A percentile compares a stretch with the other conserved stretches of the same genome.
These are phyloP conservation scores for Azolla pinnata DNA, from an alignment of 75 land plant species.

Conservation along the genomic window DNA sequence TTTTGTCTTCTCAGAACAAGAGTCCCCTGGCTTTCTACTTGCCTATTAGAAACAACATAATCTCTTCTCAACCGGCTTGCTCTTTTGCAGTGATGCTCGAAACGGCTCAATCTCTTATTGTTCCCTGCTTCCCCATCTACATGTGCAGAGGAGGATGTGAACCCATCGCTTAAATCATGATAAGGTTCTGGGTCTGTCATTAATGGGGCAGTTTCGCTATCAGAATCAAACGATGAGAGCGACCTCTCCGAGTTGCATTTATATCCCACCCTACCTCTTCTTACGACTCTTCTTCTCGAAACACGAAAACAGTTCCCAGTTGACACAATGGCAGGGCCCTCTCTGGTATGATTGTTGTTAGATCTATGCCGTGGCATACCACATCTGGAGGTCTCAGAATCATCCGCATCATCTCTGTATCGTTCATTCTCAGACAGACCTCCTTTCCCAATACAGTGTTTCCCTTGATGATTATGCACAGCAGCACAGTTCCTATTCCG, in stretches of 20 bases:
- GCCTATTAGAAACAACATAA: no score
- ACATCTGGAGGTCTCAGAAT: background rate
- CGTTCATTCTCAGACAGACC: no score
- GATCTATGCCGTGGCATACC: background rate
- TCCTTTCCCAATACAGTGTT: no score
- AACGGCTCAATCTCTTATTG: no score
- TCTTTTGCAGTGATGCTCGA: no score
- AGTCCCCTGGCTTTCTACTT: no score
- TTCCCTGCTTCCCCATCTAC: no score
- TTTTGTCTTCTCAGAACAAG: no score
- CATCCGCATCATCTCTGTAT: constrained; percentile 7
- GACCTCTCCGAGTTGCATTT: constrained; percentile 1
- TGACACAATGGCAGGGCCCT: background rate
- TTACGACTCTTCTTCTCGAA: background rate
- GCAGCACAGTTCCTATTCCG: no score
- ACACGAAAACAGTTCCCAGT: constrained; percentile 5
- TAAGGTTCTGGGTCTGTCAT: constrained; percentile 8
- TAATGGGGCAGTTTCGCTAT: background rate
- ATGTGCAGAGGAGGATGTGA: no score
- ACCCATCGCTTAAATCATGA: constrained; percentile 6
- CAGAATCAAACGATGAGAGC: constrained; percentile 1
- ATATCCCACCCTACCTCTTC: background rate
- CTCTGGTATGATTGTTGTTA: background rate
- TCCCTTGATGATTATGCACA: no score
- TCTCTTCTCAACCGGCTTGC: no score